Evolutionary conservation across 2,329 filamentous ascomycete species (phyloP), one percentile per base, ranked within the genome.

Genomic region (Paracorniculantispora psalliotae): DNA sequence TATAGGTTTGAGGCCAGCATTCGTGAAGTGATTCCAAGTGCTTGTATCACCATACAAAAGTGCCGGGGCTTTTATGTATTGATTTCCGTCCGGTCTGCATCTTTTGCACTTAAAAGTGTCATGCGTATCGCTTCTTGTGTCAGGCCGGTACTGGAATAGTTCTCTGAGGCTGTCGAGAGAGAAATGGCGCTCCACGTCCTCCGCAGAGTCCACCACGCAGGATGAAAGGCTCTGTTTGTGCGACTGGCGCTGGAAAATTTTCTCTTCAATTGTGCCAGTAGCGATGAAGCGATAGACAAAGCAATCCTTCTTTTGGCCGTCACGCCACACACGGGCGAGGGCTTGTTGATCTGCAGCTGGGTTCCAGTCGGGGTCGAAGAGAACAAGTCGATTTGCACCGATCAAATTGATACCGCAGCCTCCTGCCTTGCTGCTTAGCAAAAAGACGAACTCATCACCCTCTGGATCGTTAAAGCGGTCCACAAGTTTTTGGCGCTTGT

Each of bases 231-330:
- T 96, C 74, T 99, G 94, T 75, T 99, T 99, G 79, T 99, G 96
- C 1, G 91, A 96, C 70, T 99, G 94, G 10, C 96, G 88, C 73
- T 99, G 94, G 77, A 99, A 99, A 66, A 99, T 97, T 77, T 99
- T 99, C 74, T 99, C 94, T 71, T 99, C 94, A 62, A 99, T 99
- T 0, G 92, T 97, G 4, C 94, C 94, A 0, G 96, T 97, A 0
- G 92, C 90, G 67, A 99, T 99, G 76, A 99, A 99, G n/a, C 94
- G 90, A 73, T 99, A 99, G 17, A 99, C 94, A 67, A 99, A 99
- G 69, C 94, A 99, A 69, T 99, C 94, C 71, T 99, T 99, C 81
- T 96, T 97, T 74, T 99, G 94, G 0, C 94, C 94, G 67, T 99
- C 94, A 80, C 94, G 90, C 94, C 94, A 99, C 21, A 99, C 94